A percentile compares a stretch with the other conserved stretches of the same genome.
Conservation (phyloP, 2,329 filamentous ascomycete genomes). For the Alternaria novae-zelandiae region DNA sequence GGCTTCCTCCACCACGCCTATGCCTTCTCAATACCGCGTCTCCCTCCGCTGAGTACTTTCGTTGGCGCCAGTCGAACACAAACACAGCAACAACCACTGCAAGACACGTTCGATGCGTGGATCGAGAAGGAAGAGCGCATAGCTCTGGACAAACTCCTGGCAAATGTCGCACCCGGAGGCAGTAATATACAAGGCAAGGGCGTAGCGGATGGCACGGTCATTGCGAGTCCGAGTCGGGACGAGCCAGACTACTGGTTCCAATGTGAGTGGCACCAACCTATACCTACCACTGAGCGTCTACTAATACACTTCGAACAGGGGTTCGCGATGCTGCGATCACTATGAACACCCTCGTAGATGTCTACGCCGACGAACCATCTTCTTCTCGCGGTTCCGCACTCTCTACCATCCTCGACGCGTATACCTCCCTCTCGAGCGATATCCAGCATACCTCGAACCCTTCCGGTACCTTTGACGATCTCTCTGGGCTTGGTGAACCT, state of each 20-base stretch:
- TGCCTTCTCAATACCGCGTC: slow-evolving; percentile 40
- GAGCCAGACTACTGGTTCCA: slow-evolving; percentile 55
- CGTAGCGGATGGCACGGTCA: slow-evolving; percentile 49
- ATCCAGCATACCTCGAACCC: slow-evolving; percentile 51
- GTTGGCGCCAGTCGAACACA: slow-evolving; percentile 23
- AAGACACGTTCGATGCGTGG: slow-evolving; percentile 44
- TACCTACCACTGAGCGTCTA: not conserved
- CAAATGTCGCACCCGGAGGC: slow-evolving; percentile 53
- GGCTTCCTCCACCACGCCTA: slow-evolving; percentile 20
- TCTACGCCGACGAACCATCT: slow-evolving; percentile 45
- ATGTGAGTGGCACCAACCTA: slow-evolving; percentile 35
- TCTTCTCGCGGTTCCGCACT: slow-evolving; percentile 35
- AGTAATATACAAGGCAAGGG: slow-evolving; percentile 41
- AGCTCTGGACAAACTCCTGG: slow-evolving; percentile 48
- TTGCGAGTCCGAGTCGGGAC: slow-evolving; percentile 52
- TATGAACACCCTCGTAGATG: slow-evolving; percentile 49
- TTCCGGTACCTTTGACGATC: slow-evolving; percentile 44
- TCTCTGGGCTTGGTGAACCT: slow-evolving; percentile 52
- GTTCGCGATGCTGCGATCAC: slow-evolving; percentile 55
- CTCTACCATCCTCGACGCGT: slow-evolving; percentile 41
- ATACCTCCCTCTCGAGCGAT: slow-evolving; percentile 40
- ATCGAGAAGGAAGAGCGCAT: slow-evolving; percentile 45
- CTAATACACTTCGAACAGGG: slow-evolving; percentile 26
- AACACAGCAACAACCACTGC: slow-evolving; percentile 35
- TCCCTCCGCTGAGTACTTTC: slow-evolving; percentile 22